Evolutionary conservation across 2,329 filamentous ascomycete genomes (phyloP), one percentile per base, ranked within the genome.

Genomic region (Monosporascus ibericus): DNA sequence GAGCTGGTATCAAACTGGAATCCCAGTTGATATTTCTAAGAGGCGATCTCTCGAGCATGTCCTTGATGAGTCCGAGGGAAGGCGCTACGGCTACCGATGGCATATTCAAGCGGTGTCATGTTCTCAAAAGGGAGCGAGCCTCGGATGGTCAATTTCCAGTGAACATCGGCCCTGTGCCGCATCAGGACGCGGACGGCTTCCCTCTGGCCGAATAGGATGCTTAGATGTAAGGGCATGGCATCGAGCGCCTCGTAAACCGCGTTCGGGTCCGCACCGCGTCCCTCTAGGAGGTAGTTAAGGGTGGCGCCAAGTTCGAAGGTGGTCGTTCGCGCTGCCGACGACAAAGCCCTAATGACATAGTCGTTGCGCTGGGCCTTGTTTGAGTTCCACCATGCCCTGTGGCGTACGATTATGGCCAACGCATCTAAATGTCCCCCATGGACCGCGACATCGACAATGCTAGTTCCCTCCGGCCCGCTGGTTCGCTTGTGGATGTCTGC

Each of bases 41-140:
- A 25, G 42, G 42, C 25, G 42, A 46, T 7, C 1, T n/a, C 14
- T 30, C 3, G 9, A 60, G 25, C 20, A 60, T 39, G 15, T 27
- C 14, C 15, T 37, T 9, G 18, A 58, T 39, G 5, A 51, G 30
- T 5, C 18, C 17, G 7, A 54, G 1, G 9, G 55, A 47, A 47
- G n/a, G 52, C 52, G 30, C 47, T 51, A 8, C 24, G 42, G 14
- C 22, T 25, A 3, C 49, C 39, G 25, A 63, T 60, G 7, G 59
- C 59, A 52, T 55, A 63, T 44, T 51, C 55, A 8, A 63, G 47
- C 24, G 59, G 58, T 14, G 58, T 59, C 22, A 53, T 54, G 27
- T 55, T 53, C 24, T 54, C 53, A 14, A 48, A 59, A 44, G 24
- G 48, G 11, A 24, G 47, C n/a, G 18, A 15, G 15, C 34, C 18